Conservation (phyloP, 108 stramenopile genomes). For the Cyclotella atomus region DNA sequence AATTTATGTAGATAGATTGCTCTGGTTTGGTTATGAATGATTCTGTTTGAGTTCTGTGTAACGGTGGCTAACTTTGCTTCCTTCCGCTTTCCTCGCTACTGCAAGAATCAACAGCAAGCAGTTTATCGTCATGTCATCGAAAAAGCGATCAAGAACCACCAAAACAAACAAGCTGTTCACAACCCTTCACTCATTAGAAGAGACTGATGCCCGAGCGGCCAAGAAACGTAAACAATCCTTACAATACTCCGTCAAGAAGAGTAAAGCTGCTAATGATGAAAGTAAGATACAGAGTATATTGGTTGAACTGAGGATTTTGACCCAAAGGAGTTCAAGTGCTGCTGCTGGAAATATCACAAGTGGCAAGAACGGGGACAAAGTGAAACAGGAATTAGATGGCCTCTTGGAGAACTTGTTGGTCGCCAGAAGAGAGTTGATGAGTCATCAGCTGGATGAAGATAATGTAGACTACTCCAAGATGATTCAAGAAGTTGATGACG, state of each 20-base stretch:
- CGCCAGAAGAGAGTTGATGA: constrained; percentile 27
- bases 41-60: no score
- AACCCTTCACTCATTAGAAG: constrained; percentile 38
- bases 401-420: constrained; percentile 67
- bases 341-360: not conserved
- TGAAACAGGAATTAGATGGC: constrained; percentile 63
- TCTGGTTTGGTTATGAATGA: no score
- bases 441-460: constrained; percentile 40
- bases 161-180: constrained; percentile 23
- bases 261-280: constrained; percentile 57
- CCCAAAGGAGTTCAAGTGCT: constrained; percentile 60
- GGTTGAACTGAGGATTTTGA: constrained; percentile 73
- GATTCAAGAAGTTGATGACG: constrained; percentile 24
- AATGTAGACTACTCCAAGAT: constrained; percentile 55
- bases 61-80: not conserved
- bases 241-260: not conserved
- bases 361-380: constrained; percentile 32
- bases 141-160: not conserved
- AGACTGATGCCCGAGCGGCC: constrained; percentile 31
- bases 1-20: no score
- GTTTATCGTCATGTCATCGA: not conserved
- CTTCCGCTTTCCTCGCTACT: not conserved
- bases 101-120: not conserved
- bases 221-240: constrained; percentile 21
- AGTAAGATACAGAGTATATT: constrained; percentile 60